phyloP scores from a whole-genome alignment of 805 yeast genomes.

The Candida succiphila region DNA sequence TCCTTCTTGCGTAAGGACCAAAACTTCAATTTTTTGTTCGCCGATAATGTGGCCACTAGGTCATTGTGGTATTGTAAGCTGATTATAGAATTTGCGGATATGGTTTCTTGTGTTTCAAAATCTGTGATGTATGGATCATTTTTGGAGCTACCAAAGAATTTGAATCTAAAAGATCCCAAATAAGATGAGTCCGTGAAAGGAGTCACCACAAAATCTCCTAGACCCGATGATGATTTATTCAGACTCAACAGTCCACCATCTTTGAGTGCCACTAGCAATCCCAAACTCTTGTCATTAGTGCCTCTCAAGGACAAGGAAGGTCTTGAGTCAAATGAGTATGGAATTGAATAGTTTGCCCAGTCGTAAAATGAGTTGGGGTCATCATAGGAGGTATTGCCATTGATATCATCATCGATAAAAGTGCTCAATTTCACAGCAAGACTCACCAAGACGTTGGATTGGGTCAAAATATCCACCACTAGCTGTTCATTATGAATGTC shows the following conservation, averaged over 20 bases:
- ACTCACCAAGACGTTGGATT: conserved; percentile 41
- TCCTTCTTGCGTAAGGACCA: conserved; percentile 43
- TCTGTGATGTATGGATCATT: conserved; percentile 1
- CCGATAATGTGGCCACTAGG: conserved; percentile 33
- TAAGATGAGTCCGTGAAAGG: conserved; percentile 48
- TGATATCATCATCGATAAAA: conserved; percentile 22
- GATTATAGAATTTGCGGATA: conserved; percentile 14
- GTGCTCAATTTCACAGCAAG: conserved; percentile 31
- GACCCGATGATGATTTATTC: conserved; percentile 14
- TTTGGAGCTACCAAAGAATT: conserved; percentile 10
- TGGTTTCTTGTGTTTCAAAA: conserved; percentile 7
- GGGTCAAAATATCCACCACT: conserved; percentile 45
- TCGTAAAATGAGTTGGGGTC: conserved; percentile 23
- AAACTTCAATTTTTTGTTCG: conserved; percentile 42
- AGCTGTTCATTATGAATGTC: conserved; percentile 20
- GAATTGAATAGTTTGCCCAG: conserved; percentile 64
- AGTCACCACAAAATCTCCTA: conserved; percentile 10
- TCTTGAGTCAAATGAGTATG: conserved; percentile 53
- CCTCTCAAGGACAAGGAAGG: conserved; percentile 41
- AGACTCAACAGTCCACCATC: conserved; percentile 75
- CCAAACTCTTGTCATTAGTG: conserved; percentile 30
- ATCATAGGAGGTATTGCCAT: conserved; percentile 1
- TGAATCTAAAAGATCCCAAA: conserved; percentile 21
- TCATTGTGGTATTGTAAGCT: conserved; percentile 8
- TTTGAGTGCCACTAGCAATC: conserved; percentile 47